phyloP scores from a whole-genome alignment of 225 moss, liverwort and hornwort species.

The Neckera pumila region DNA sequence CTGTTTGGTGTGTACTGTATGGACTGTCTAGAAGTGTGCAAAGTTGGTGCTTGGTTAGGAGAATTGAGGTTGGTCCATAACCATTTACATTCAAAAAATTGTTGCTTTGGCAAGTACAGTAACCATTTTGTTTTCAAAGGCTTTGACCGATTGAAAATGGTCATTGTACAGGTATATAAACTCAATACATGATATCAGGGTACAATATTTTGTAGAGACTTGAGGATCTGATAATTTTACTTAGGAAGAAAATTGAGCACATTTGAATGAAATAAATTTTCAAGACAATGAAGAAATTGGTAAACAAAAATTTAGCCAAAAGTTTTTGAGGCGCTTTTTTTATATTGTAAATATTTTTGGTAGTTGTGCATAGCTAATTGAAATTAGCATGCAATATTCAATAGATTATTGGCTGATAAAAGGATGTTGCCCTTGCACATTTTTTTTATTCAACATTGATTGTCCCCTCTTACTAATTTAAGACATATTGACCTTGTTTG shows the following conservation, averaged over 20 bases:
- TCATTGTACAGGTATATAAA: too few relatives aligned
- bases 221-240: too few relatives aligned
- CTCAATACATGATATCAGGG: too few relatives aligned
- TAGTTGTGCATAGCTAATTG: not conserved
- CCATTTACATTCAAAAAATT: not conserved
- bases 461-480: not conserved
- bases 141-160: not conserved
- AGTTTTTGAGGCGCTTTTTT: not conserved
- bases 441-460: not conserved
- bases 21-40: not conserved
- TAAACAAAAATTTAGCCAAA: not conserved
- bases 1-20: not conserved
- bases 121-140: not conserved
- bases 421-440: not conserved
- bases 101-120: not conserved
- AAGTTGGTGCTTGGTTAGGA: not conserved
- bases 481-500: constrained; percentile 10
- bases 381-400: not conserved
- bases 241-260: not conserved
- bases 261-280: not conserved
- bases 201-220: not conserved
- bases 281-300: not conserved
- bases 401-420: not conserved
- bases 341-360: not conserved
- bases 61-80: not conserved